Percentiles rank a stretch among this genome's conserved stretches.
Conservation (phyloP, 2,329 filamentous ascomycete species). For the Alternaria sp. region DNA sequence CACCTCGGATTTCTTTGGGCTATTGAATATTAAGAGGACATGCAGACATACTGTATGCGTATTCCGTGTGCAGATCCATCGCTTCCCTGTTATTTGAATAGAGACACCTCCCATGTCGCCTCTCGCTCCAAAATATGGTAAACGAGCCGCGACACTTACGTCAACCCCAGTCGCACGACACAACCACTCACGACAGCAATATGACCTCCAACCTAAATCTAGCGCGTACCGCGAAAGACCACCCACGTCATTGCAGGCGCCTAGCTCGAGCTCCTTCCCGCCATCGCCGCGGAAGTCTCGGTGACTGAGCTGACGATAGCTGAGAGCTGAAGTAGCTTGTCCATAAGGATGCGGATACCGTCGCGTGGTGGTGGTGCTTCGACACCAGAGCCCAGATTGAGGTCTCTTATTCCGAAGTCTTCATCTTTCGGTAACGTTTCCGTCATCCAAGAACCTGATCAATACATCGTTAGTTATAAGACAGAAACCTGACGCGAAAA, state of each 20-base stretch:
- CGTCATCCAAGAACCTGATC: no score
- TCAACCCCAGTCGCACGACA: conserved; percentile 23
- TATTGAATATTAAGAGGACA: background rate
- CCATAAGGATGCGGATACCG: conserved; percentile 34
- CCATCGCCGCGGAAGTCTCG: conserved; percentile 24
- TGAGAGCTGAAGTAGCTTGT: conserved; percentile 41
- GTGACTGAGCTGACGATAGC: conserved; percentile 31
- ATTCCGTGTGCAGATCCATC: background rate
- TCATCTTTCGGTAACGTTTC: conserved; percentile 7
- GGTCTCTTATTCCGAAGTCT: conserved; percentile 12
- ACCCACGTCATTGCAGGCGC: background rate
- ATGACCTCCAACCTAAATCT: background rate
- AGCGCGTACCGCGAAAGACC: background rate
- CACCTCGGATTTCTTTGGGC: background rate
- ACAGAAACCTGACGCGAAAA: no score
- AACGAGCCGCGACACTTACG: conserved; percentile 27
- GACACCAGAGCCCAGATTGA: conserved; percentile 10
- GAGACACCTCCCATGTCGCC: conserved; percentile 11
- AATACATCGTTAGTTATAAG: no score
- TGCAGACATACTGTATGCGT: background rate
- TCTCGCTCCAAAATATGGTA: conserved; percentile 13
- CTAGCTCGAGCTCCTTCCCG: background rate
- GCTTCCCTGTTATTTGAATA: background rate
- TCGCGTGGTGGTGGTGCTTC: conserved; percentile 20
- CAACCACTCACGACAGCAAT: background rate